Conservation (phyloP, 768 basidiomycete species). For the Phaeolepiota aurea region DNA sequence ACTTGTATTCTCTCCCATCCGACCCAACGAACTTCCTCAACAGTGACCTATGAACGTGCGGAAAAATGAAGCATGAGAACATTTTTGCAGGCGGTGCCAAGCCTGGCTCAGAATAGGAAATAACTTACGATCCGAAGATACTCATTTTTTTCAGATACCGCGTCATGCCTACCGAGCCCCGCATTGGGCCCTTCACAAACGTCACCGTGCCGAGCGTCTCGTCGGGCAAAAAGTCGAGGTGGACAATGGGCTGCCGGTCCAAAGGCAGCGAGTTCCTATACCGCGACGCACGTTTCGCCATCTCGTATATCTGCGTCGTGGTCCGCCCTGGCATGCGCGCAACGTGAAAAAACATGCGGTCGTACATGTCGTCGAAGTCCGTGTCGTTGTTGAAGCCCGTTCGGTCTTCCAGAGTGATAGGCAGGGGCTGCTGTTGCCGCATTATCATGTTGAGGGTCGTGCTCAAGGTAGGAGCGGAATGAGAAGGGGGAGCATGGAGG, state of each 20-base stretch:
- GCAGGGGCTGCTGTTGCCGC: slow-evolving; percentile 21
- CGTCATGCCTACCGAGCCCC: slow-evolving; percentile 46
- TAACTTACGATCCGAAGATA: slow-evolving; percentile 56
- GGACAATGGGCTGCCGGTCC: slow-evolving; percentile 41
- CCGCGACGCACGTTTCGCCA: slow-evolving; percentile 56
- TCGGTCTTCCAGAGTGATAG: slow-evolving; percentile 62
- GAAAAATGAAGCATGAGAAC: slow-evolving; percentile 3
- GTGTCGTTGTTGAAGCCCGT: slow-evolving; percentile 44
- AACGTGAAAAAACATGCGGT: slow-evolving; percentile 64
- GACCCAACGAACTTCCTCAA: slow-evolving; percentile 61
- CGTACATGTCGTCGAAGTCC: slow-evolving; percentile 75
- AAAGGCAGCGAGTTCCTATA: slow-evolving; percentile 47
- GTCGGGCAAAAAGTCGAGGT: slow-evolving; percentile 52
- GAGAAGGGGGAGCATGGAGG: slow-evolving; percentile 1
- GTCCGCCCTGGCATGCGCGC: slow-evolving; percentile 35
- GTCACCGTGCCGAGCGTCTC: slow-evolving; percentile 53
- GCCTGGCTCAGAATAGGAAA: not conserved
- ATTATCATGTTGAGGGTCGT: slow-evolving; percentile 5
- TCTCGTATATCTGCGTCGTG: slow-evolving; percentile 53
- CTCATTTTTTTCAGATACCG: slow-evolving; percentile 57
- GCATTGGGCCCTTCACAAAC: slow-evolving; percentile 34
- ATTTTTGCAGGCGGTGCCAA: not conserved
- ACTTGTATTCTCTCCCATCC: slow-evolving; percentile 65
- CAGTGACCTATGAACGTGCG: slow-evolving; percentile 52
- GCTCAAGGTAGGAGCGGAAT: not conserved